These are phyloP conservation scores for Monosporascus sp. DNA, from an alignment of 2,329 filamentous ascomycete species.

Conservation along the genomic window DNA sequence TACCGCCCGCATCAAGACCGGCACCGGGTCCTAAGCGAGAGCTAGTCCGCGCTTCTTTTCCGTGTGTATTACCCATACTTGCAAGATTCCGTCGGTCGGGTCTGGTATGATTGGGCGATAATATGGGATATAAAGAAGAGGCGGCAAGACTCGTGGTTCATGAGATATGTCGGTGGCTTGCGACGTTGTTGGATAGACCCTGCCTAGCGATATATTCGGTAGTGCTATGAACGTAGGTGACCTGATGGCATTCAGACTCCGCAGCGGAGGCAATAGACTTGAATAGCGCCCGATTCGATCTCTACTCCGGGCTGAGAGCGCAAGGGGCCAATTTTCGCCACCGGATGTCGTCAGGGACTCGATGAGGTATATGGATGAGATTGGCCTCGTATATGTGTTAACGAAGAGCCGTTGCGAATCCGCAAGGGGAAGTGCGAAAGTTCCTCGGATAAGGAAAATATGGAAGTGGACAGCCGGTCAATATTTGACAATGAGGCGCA, in stretches of 20 bases:
- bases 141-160: background rate
- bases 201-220: too few relatives aligned
- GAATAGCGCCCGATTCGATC: too few relatives aligned
- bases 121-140: background rate
- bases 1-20: slow-evolving; percentile 15
- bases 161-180: background rate
- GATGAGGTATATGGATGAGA: too few relatives aligned
- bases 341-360: too few relatives aligned
- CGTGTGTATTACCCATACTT: slow-evolving; percentile 21
- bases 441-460: background rate
- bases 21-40: slow-evolving; percentile 10
- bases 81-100: too few relatives aligned
- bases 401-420: background rate
- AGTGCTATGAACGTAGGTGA: too few relatives aligned
- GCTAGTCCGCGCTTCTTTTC: slow-evolving; percentile 18
- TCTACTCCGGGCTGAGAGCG: too few relatives aligned
- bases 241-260: too few relatives aligned
- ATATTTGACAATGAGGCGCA: background rate
- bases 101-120: background rate
- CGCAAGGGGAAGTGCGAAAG: background rate
- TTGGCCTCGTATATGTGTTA: background rate
- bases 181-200: background rate
- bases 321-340: too few relatives aligned
- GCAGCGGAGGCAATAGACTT: too few relatives aligned
- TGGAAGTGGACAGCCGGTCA: background rate